Base-by-base conservation (phyloP, 108 stramenopile species). In the Nitzschia palea region DNA sequence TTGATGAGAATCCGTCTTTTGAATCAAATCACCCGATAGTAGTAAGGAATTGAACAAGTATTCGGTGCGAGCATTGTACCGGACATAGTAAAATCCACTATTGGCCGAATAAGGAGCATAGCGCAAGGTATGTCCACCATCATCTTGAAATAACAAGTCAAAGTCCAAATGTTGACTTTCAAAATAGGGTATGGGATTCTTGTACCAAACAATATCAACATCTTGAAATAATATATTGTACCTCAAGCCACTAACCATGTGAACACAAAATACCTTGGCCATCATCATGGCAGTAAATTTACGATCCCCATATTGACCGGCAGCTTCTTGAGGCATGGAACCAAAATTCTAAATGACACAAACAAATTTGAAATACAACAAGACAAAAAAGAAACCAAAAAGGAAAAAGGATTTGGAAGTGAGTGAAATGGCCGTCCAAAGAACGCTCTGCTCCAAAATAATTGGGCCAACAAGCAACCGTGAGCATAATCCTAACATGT, bases 81-180 rank as follows among this genome's bases (percentile, higher is more conserved):
- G 77, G 27, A 97, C 86, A 45, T 86, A 96, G 67, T 95, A 97
- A 69, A 95, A 95, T 5, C 94, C 70, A 20, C 37, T 63, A 44
- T 71, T 71, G 51, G 70, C 62, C 15, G 62, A 64, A 65, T 88
- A 91, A 10, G 90, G 90, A 9, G 86, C 84, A 53, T 91, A 91
- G 3, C 84, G 65, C 17, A 77, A 8, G 3, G 78, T 47, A 36
- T 88, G 78, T 20, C 83, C 85, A 18, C 97, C 97, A 59, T 97
- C 97, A 62, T 97, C 93, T 75, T 93, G 92, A 62, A 94, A 96
- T 25, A 85, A 75, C 56, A 86, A 80, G 65, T 96, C 95, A 53
- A 88, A 85, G n/a, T 78, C 45, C 5, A 78, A 42, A 12, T 78
- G 65, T 29, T 65, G 58, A 40, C 79, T 74, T 33, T 86, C 80